A percentile compares a stretch with the other conserved stretches of the same genome.
Evolutionary conservation across 2,329 filamentous ascomycete genomes (phyloP).

Genomic region (Hymenoscyphus linearis): DNA sequence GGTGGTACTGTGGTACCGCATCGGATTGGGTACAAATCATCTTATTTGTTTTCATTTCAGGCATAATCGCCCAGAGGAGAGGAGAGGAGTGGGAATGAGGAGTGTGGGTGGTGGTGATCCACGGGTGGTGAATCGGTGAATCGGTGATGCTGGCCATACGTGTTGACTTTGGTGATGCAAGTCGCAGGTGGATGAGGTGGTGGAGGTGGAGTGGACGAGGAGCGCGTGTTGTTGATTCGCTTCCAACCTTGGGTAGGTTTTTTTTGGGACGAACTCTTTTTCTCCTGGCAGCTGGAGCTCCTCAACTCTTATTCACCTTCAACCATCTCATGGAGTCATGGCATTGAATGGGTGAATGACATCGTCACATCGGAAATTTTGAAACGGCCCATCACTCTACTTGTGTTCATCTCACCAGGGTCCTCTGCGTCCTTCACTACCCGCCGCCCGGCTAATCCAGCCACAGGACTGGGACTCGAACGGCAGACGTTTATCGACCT

Average conservation of each 20-base stretch:
- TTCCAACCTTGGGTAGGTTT: no score
- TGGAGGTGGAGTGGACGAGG: not conserved
- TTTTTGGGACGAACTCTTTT: not conserved
- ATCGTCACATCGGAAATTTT: not conserved
- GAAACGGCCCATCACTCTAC: not conserved
- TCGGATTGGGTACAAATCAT: not conserved
- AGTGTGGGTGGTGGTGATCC: not conserved
- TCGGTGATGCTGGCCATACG: not conserved
- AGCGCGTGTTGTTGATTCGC: not conserved
- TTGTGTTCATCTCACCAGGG: not conserved
- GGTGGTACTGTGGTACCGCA: not conserved
- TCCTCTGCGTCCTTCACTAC: not conserved
- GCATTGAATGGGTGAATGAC: no score
- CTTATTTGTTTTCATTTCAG: slow-evolving; percentile 2
- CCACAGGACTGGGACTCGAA: not conserved
- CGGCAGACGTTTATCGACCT: not conserved
- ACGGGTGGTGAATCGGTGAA: not conserved
- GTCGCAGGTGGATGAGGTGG: no score
- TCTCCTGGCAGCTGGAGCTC: not conserved
- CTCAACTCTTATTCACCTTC: not conserved
- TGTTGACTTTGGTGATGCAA: not conserved
- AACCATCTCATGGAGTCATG: not conserved
- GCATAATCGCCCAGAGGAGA: slow-evolving; percentile 1
- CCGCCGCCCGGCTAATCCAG: not conserved
- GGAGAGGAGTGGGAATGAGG: no score